phyloP scores from a whole-genome alignment of 2,329 filamentous ascomycete species.

The Colletotrichum agaves region DNA sequence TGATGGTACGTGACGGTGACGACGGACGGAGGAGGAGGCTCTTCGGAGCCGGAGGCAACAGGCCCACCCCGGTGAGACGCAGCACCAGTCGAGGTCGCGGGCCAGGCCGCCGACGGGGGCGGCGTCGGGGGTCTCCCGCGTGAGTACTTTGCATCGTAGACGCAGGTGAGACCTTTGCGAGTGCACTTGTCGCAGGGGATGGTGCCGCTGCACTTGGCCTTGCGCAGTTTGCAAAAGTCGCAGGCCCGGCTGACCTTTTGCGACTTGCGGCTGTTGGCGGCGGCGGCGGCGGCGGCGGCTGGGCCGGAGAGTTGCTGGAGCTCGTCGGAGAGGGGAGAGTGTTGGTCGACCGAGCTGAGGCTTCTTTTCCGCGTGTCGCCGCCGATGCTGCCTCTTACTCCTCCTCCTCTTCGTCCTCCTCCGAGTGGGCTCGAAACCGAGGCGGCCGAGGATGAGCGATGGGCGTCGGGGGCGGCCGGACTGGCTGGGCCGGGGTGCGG shows the following conservation, averaged over 20 bases:
- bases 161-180: slow-evolving; percentile 42
- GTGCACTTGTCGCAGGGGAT: slow-evolving; percentile 48
- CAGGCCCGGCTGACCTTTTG: slow-evolving; percentile 52
- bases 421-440: slow-evolving; percentile 10
- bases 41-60: slow-evolving; percentile 15
- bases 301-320: slow-evolving; percentile 13
- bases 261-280: slow-evolving; percentile 39
- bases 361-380: slow-evolving; percentile 26
- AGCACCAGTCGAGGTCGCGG: neutral
- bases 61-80: slow-evolving; percentile 1
- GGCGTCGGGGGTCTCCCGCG: slow-evolving; percentile 49
- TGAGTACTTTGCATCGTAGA: slow-evolving; percentile 47
- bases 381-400: neutral
- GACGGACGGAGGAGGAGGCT: slow-evolving; percentile 9
- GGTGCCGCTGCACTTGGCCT: slow-evolving; percentile 50
- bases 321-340: slow-evolving; percentile 31
- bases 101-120: slow-evolving; percentile 39
- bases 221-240: slow-evolving; percentile 52
- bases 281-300: neutral
- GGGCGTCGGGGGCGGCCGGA: slow-evolving; percentile 6
- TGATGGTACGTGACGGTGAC: slow-evolving; percentile 17
- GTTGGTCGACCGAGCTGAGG: slow-evolving; percentile 27
- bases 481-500: slow-evolving; percentile 23
- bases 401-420: neutral
- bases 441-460: slow-evolving; percentile 17